Evolutionary conservation across 1,284 basidiomycete species (phyloP).

Genomic region (Microbotryum violaceum): DNA sequence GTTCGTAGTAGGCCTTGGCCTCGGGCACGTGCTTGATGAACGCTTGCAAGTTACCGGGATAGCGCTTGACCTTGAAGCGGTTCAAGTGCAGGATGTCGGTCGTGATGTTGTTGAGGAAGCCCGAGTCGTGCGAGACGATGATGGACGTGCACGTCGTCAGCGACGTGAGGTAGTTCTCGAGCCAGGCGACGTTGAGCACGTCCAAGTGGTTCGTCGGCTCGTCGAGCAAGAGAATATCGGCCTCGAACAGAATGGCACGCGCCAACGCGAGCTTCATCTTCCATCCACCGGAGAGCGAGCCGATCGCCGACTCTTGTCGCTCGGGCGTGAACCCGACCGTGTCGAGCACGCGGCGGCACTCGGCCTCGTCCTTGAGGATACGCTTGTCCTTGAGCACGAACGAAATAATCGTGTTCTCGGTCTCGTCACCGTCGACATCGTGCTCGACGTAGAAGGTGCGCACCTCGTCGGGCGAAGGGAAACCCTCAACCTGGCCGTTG

Average conservation of each 20-base stretch:
- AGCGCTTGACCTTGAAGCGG: slow-evolving; percentile 97
- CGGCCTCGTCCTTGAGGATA: slow-evolving; percentile 61
- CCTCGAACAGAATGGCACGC: slow-evolving; percentile 97
- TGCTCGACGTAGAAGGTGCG: slow-evolving; percentile 99
- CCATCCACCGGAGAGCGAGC: slow-evolving; percentile 97
- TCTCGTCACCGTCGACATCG: slow-evolving; percentile 89
- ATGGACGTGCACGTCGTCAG: slow-evolving; percentile 86
- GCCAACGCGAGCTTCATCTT: slow-evolving; percentile 99
- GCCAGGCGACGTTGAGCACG: slow-evolving; percentile 93
- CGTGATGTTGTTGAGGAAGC: slow-evolving; percentile 97
- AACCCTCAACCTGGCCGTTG: slow-evolving; percentile 84
- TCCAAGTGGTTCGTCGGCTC: slow-evolving; percentile 98
- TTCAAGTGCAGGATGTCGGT: slow-evolving; percentile 98
- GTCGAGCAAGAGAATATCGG: slow-evolving; percentile 91
- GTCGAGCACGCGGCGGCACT: slow-evolving; percentile 70
- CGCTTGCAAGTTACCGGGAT: slow-evolving; percentile 92
- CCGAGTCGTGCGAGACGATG: slow-evolving; percentile 68
- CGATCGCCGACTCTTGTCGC: slow-evolving; percentile 77
- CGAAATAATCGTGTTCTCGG: slow-evolving; percentile 77
- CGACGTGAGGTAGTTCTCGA: slow-evolving; percentile 86
- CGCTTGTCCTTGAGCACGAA: slow-evolving; percentile 85
- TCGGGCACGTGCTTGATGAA: slow-evolving; percentile 93
- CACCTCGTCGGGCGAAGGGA: slow-evolving; percentile 90
- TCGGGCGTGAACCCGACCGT: slow-evolving; percentile 86
- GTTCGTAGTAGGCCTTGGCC: slow-evolving; percentile 95